These are phyloP conservation scores for Podospora australis DNA, from an alignment of 495 filamentous ascomycete genomes.

Conservation along the genomic window DNA sequence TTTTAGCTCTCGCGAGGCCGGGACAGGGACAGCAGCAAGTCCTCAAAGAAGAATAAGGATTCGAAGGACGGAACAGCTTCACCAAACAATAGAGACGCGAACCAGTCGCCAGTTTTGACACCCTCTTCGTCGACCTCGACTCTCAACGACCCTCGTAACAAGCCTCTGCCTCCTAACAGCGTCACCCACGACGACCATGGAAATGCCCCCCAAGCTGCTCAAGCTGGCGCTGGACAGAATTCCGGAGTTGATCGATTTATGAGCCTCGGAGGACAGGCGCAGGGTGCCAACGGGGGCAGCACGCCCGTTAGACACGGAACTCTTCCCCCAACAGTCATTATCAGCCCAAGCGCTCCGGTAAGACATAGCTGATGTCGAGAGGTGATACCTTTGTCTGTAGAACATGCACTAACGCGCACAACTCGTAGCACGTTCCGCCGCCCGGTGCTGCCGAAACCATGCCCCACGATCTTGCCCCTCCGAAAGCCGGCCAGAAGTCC, in stretches of 20 bases:
- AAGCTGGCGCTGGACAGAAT: slow-evolving; percentile 21
- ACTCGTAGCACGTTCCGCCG: slow-evolving; percentile 74
- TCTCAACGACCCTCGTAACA: slow-evolving; percentile 78
- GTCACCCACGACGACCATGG: slow-evolving; percentile 45
- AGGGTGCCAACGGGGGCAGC: slow-evolving; percentile 52
- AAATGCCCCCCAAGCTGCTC: slow-evolving; percentile 37
- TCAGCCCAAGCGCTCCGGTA: slow-evolving; percentile 92
- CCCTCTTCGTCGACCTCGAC: slow-evolving; percentile 83
- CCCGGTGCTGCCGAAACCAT: slow-evolving; percentile 95
- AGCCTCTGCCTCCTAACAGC: slow-evolving; percentile 64
- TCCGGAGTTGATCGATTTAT: slow-evolving; percentile 40
- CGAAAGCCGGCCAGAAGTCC: slow-evolving; percentile 79
- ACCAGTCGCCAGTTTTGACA: slow-evolving; percentile 55
- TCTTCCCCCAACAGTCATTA: slow-evolving; percentile 83
- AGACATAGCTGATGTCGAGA: slow-evolving; percentile 31
- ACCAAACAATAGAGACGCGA: slow-evolving; percentile 55
- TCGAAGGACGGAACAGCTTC: slow-evolving; percentile 71
- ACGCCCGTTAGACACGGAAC: slow-evolving; percentile 65
- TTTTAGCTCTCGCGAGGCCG: slow-evolving; percentile 85
- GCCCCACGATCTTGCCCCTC: slow-evolving; percentile 94
- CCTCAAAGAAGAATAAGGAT: slow-evolving; percentile 89
- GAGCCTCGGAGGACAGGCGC: slow-evolving; percentile 27
- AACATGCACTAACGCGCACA: slow-evolving; percentile 17
- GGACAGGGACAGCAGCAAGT: slow-evolving; percentile 89
- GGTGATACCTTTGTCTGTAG: slow-evolving; percentile 3